phyloP scores from a whole-genome alignment of 805 yeast genomes.

The Schizosaccharomyces japonicus region DNA sequence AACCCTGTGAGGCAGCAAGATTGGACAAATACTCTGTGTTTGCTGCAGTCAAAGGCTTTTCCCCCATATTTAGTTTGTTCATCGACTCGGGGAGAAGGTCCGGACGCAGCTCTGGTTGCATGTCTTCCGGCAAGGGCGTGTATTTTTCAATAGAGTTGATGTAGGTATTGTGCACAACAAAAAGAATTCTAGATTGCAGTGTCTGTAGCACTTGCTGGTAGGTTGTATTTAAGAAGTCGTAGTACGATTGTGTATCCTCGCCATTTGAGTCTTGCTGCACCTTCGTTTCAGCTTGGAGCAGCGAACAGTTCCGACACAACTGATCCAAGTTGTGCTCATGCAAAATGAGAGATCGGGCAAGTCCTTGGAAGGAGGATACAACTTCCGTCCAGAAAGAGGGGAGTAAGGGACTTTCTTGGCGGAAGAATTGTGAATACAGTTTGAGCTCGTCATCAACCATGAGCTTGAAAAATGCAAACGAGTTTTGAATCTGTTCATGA shows the following conservation, averaged over 20 bases:
- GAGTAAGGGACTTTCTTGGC: not conserved
- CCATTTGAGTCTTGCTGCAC: not conserved
- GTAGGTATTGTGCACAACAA: slow-evolving; percentile 88
- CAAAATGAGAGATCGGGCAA: not conserved
- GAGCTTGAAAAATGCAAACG: not conserved
- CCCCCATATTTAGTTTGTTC: no score
- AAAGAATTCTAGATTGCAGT: slow-evolving; percentile 21
- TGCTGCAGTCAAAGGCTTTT: slow-evolving; percentile 4
- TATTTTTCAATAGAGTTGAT: slow-evolving; percentile 48
- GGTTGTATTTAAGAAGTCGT: not conserved
- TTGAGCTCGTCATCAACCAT: not conserved
- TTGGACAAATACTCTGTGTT: slow-evolving; percentile 16
- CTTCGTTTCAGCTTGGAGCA: not conserved
- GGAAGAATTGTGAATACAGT: not conserved
- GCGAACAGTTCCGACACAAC: not conserved
- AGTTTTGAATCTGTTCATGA: not conserved
- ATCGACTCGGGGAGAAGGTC: no score
- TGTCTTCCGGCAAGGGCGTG: slow-evolving; percentile 7
- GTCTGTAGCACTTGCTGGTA: not conserved
- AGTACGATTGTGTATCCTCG: not conserved
- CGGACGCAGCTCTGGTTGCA: no score
- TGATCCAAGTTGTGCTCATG: not conserved
- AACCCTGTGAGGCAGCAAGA: slow-evolving; percentile 10
- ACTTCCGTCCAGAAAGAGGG: not conserved
- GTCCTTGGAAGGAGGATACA: not conserved